phyloP scores from a whole-genome alignment of 768 basidiomycete species.

The Boletus insuetus region DNA sequence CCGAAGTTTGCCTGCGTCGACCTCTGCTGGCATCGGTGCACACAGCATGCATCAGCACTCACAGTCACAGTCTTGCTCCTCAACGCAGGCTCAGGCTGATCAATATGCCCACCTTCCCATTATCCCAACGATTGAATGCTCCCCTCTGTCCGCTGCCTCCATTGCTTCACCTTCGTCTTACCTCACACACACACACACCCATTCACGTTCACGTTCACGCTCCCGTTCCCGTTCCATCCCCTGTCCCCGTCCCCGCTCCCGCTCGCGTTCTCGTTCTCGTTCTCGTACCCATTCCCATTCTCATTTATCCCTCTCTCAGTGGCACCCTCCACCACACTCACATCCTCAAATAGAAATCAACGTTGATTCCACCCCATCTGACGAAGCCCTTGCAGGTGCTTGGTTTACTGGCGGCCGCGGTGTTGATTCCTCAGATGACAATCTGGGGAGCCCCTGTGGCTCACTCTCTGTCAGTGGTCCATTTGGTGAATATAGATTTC shows the following conservation, averaged over 20 bases:
- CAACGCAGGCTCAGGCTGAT: slow-evolving; percentile 10
- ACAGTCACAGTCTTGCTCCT: slow-evolving; percentile 24
- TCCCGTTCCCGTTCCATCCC: too few relatives aligned
- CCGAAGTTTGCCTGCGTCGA: slow-evolving; percentile 39
- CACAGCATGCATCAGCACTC: slow-evolving; percentile 27
- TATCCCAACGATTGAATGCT: slow-evolving; percentile 32
- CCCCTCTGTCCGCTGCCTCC: slow-evolving; percentile 22
- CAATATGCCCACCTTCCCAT: slow-evolving; percentile 21
- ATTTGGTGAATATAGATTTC: slow-evolving; percentile 1
- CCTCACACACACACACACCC: slow-evolving; percentile 14
- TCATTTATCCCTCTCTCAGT: slow-evolving; percentile 20
- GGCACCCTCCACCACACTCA: slow-evolving; percentile 17
- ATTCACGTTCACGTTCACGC: too few relatives aligned
- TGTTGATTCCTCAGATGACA: slow-evolving; percentile 29
- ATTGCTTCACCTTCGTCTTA: slow-evolving; percentile 21
- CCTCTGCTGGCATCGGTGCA: background rate
- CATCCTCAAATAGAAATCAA: slow-evolving; percentile 31
- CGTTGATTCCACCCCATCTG: slow-evolving; percentile 31
- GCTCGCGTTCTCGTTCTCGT: background rate
- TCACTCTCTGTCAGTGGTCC: slow-evolving; percentile 9
- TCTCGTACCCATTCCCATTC: slow-evolving; percentile 19
- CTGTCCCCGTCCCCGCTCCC: too few relatives aligned
- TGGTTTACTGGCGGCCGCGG: slow-evolving; percentile 12
- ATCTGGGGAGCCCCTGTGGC: slow-evolving; percentile 17
- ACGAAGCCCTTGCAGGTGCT: slow-evolving; percentile 55